Base-by-base conservation (phyloP, 768 basidiomycete species). In the Psilocybe tampanensis region DNA sequence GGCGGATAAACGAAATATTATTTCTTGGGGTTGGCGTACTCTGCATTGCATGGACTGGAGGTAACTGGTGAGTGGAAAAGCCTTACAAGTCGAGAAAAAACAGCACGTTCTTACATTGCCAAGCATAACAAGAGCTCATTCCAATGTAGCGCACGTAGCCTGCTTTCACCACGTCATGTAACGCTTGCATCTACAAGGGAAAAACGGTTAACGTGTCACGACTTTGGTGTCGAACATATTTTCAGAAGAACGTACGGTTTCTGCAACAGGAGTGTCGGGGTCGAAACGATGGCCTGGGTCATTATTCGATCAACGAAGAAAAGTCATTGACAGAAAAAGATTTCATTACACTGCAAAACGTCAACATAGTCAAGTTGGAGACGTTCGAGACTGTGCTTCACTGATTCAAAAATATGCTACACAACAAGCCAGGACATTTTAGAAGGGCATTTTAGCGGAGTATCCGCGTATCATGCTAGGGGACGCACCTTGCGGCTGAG, bases 361-460 rank as follows among this genome's bases (percentile, higher is more conserved):
- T 92, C 92, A 62, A 93, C 78, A 60, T 92, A 90, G 54, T 92
- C 90, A 29, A 90, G 69, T 44, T 90, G 86, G 2, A 93, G 76
- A 18, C 90, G 80, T 64, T 86, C 71, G 55, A 93, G 71, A 44
- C 83, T 84, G 15, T 74, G 72, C 63, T 86, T 85, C 44, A 88
- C 80, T 0, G 84, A 74, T 32, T 86, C 87, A 62, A 93, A 92
- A 42, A 93, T 90, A 64, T 87, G 84, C 85, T 56, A 1, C 19
- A 44, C 7, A 29, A 29, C 29, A 29, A 29, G 4, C 5, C 23
- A 13, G 2, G n/a, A n/a, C n/a, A n/a, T n/a, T n/a, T n/a, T n/a
- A n/a, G n/a, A n/a, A n/a, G n/a, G n/a, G n/a, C n/a, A n/a, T n/a
- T n/a, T n/a, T n/a, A n/a, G n/a, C n/a, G n/a, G n/a, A n/a, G n/a